Percentiles rank a stretch among this genome's conserved stretches.
Evolutionary conservation across 108 stramenopile species (phyloP).

Genomic region (Licmophora abbreviata): DNA sequence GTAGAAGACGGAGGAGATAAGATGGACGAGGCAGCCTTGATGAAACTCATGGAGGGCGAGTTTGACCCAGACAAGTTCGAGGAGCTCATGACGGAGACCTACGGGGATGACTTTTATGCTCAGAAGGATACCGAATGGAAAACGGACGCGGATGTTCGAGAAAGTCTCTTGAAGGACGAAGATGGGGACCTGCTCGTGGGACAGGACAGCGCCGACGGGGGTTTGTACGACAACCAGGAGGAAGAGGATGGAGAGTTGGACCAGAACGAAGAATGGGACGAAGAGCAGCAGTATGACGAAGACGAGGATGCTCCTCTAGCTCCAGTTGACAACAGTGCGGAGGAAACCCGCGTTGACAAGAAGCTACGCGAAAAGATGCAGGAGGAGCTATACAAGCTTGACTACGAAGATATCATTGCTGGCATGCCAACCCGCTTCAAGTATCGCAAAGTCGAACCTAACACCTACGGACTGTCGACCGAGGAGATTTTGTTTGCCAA

Average conservation of each 20-base stretch:
- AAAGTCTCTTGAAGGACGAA: slow-evolving; percentile 37
- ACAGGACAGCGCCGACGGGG: slow-evolving; percentile 56
- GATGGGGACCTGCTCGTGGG: slow-evolving; percentile 48
- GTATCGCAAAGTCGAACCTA: slow-evolving; percentile 86
- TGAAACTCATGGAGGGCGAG: slow-evolving; percentile 90
- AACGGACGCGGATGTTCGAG: slow-evolving; percentile 61
- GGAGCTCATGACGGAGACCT: slow-evolving; percentile 73
- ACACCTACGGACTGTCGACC: slow-evolving; percentile 86
- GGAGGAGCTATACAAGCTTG: slow-evolving; percentile 95
- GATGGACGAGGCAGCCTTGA: slow-evolving; percentile 65
- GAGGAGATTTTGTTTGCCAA: slow-evolving; percentile 93
- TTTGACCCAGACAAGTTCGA: slow-evolving; percentile 94
- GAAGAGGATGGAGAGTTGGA: slow-evolving; percentile 24
- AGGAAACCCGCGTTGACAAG: slow-evolving; percentile 37
- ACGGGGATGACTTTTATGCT: slow-evolving; percentile 92
- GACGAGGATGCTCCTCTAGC: slow-evolving; percentile 31
- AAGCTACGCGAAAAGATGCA: slow-evolving; percentile 65
- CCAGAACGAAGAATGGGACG: slow-evolving; percentile 21
- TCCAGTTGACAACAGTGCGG: slow-evolving; percentile 26
- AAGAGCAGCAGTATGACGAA: slow-evolving; percentile 50
- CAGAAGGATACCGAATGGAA: slow-evolving; percentile 83
- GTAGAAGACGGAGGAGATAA: slow-evolving; percentile 22
- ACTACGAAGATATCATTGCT: slow-evolving; percentile 98
- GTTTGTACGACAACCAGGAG: slow-evolving; percentile 54
- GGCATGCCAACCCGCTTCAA: slow-evolving; percentile 97